Base-by-base conservation (phyloP, 371 early-diverging fungal species). In the Rhizopus stolonifer region DNA sequence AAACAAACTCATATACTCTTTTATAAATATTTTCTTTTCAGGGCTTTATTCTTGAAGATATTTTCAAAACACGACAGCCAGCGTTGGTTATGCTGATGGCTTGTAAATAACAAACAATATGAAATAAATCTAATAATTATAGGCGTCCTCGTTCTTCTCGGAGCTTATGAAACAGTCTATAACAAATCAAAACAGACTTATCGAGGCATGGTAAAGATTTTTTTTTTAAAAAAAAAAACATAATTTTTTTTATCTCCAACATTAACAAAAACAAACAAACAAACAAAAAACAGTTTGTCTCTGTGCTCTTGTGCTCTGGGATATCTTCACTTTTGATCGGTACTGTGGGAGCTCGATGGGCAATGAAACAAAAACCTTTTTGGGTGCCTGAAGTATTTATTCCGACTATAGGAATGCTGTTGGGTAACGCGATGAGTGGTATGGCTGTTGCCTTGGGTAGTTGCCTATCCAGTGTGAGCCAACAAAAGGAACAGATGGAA, bases 341-440 rank as follows among this genome's bases (percentile, higher is more conserved):
- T 13, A 66, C 82, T 1, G 59, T 84, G 57, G 84, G 87, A n/a
- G 79, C 83, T n/a, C 67, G 77, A 6, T 80, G 68, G 64, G 86
- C 93, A 14, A 81, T 93, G 69, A 70, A 78, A 5, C 84, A 87
- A 40, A 49, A 73, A 6, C 91, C 89, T 0, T 84, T 88, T 53
- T 89, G 79, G 65, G 61, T 78, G 2, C 87, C 93, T 7, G 81
- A 79, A 26, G 74, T 86, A 40, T 94, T 90, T 58, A 86, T 94
- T 26, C 93, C 94, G 4, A 65, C 87, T 23, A 67, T 93, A 17
- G 94, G 94, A 13, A 87, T 92, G 84, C 58, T 92, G n/a, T 71
- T 92, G 7, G 94, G 92, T 26, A 90, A 89, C 56, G 69, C 81
- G 9, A 87, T 92, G 79, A 83, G 88, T 5, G 90, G 85, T 3